Evolutionary conservation across 2,329 filamentous ascomycete species (phyloP), one percentile per base, ranked within the genome.

Genomic region (Fusarium palustre): DNA sequence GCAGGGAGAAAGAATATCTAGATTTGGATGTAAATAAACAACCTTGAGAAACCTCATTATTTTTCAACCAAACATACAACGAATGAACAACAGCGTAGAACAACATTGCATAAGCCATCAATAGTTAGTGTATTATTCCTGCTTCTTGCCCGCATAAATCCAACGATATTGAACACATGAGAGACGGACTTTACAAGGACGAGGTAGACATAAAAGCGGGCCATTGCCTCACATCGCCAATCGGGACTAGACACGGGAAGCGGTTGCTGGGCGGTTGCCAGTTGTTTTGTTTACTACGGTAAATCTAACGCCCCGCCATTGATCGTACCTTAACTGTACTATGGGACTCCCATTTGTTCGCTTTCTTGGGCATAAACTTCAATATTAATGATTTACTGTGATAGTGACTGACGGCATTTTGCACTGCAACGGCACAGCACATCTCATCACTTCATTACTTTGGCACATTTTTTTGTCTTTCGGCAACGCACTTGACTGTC

Each of bases 211-310:
- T 28, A 58, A 74, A 69, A 62, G 64, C 30, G 73, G 73, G 25
- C 3, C 52, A 8, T 12, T 28, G 53, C 25, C 22, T 22, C 42
- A n/a, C 9, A 16, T 36, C 42, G 48, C 76, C 71, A 78, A 78
- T 76, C 42, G 59, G 59, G 38, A 41, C 41, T 60, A 66, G 47
- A n/a, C 34, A 42, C 25, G 15, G 18, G 25, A 24, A 25, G 66
- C 73, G 76, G 48, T 78, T 78, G 76, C 76, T 77, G 70, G 73
- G 76, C 69, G 62, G 76, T 76, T 75, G 73, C 66, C 67, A 66
- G 61, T 69, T 73, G 76, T 76, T 78, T 78, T 78, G 75, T 78
- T 78, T 78, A 78, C 76, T 74, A 68, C 60, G 53, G 60, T 55
- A 58, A 63, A 72, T 59, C 45, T 53, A 64, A 56, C 61, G 69